phyloP scores from a whole-genome alignment of 805 yeast species.

The Barnettozyma sucrosica region DNA sequence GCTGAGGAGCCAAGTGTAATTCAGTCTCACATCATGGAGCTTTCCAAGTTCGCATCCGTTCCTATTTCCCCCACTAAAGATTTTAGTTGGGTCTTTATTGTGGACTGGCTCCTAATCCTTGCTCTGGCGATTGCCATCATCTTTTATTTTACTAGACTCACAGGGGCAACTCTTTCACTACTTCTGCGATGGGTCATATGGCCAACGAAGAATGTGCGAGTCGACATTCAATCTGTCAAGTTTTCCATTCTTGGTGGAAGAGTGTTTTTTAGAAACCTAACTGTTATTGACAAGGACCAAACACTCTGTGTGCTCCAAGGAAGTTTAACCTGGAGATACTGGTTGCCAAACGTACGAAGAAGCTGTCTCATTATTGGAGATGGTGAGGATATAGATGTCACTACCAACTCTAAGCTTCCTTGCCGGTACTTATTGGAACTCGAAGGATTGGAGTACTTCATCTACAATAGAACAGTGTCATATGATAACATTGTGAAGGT shows the following conservation, averaged over 20 bases:
- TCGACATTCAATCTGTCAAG: conserved; percentile 69
- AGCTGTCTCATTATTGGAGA: conserved; percentile 11
- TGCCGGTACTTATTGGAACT: conserved; percentile 51
- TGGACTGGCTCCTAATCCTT: conserved; percentile 73
- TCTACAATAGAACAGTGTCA: conserved; percentile 74
- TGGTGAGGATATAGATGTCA: conserved; percentile 17
- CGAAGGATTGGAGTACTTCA: conserved; percentile 77
- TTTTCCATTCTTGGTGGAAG: conserved; percentile 81
- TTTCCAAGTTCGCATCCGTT: conserved; percentile 5
- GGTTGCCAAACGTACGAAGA: conserved; percentile 50
- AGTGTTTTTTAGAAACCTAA: conserved; percentile 67
- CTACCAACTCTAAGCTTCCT: conserved; percentile 44
- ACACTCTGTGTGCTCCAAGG: conserved; percentile 68
- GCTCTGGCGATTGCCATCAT: conserved; percentile 56
- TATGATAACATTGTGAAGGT: conserved; percentile 57
- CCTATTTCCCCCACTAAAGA: conserved; percentile 12
- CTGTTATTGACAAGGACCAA: conserved; percentile 67
- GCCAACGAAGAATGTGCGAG: conserved; percentile 50
- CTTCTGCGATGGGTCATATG: conserved; percentile 52
- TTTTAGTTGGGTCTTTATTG: conserved; percentile 70
- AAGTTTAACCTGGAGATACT: conserved; percentile 84
- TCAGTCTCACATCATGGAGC: no score
- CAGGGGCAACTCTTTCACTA: conserved; percentile 55
- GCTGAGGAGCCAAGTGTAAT: no score
- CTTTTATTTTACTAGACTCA: conserved; percentile 69